Evolutionary conservation across 768 basidiomycete genomes (phyloP).

Genomic region (Candolleomyces efflorescens): DNA sequence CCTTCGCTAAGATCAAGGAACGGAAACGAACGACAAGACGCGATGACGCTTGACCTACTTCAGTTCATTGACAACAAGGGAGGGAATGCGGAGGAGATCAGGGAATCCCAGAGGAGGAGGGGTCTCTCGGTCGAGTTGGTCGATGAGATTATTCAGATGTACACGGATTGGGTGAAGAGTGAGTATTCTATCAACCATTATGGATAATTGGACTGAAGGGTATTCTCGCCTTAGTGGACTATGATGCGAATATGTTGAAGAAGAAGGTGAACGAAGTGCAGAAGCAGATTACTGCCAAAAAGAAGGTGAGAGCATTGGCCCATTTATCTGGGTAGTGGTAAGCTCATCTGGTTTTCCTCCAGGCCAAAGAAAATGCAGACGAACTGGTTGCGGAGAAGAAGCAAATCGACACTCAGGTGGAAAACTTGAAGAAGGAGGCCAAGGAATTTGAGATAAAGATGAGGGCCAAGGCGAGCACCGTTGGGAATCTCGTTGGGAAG

Average conservation of each 20-base stretch:
- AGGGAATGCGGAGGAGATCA: constrained; percentile 85
- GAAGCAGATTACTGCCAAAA: constrained; percentile 92
- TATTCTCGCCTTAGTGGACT: constrained; percentile 68
- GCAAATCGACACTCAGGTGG: constrained; percentile 77
- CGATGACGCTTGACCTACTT: constrained; percentile 80
- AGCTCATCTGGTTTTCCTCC: background rate
- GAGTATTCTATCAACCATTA: constrained; percentile 28
- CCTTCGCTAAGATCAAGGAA: background rate
- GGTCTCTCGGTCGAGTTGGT: constrained; percentile 88
- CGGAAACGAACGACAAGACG: background rate
- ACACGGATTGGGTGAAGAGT: constrained; percentile 94
- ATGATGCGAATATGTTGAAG: constrained; percentile 68
- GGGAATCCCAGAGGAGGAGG: constrained; percentile 89
- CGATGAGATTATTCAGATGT: constrained; percentile 91
- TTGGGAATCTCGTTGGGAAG: constrained; percentile 93
- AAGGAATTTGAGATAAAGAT: constrained; percentile 75
- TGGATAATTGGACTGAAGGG: background rate
- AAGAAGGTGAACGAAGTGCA: constrained; percentile 89
- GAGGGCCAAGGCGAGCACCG: constrained; percentile 72
- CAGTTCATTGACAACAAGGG: constrained; percentile 85
- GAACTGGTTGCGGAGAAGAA: constrained; percentile 84
- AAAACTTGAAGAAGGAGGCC: constrained; percentile 69
- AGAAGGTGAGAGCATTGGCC: constrained; percentile 55
- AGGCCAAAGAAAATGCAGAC: constrained; percentile 92
- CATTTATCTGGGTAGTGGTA: background rate